Conservation (phyloP, 2,329 filamentous ascomycete genomes). For the Nannizzia gypsea region DNA sequence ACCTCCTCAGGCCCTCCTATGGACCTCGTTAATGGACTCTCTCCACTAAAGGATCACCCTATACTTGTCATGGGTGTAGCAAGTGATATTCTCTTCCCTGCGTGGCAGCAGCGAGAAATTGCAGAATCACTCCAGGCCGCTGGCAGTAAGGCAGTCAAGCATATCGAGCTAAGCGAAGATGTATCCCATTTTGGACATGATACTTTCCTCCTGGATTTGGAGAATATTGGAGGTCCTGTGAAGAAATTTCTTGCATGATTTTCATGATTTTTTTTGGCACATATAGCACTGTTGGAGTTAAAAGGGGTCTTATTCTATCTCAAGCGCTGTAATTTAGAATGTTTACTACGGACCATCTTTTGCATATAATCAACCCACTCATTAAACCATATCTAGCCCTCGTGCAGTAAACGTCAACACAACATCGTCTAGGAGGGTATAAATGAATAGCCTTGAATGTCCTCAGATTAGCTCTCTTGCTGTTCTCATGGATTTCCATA, state of each 20-base stretch:
- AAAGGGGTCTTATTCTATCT: not conserved
- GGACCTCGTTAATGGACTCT: conserved; percentile 68
- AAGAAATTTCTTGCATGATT: conserved; percentile 60
- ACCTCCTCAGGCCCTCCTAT: conserved; percentile 46
- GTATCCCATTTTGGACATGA: conserved; percentile 93
- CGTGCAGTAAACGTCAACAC: not conserved
- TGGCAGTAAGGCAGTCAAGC: conserved; percentile 71
- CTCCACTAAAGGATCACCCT: conserved; percentile 60
- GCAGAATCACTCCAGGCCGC: conserved; percentile 65
- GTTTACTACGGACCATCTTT: not conserved
- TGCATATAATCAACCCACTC: not conserved
- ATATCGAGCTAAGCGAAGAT: conserved; percentile 88
- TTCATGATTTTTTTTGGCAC: not conserved
- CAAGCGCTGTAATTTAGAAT: conserved; percentile 1
- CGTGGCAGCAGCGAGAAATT: conserved; percentile 95
- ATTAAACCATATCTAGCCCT: not conserved
- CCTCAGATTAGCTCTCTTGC: conserved; percentile 37
- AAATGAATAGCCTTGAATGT: conserved; percentile 12
- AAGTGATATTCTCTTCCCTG: conserved; percentile 91
- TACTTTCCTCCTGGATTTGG: conserved; percentile 83
- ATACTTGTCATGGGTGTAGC: conserved; percentile 86
- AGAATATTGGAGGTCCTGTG: conserved; percentile 79
- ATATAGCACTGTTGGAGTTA: not conserved
- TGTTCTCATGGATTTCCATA: conserved; percentile 35
- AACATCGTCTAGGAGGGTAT: not conserved